Percentiles rank a stretch among this genome's conserved stretches.
These are phyloP conservation scores for Lipomyces chichibuensis DNA, from an alignment of 805 yeast species.

Conservation along the genomic window DNA sequence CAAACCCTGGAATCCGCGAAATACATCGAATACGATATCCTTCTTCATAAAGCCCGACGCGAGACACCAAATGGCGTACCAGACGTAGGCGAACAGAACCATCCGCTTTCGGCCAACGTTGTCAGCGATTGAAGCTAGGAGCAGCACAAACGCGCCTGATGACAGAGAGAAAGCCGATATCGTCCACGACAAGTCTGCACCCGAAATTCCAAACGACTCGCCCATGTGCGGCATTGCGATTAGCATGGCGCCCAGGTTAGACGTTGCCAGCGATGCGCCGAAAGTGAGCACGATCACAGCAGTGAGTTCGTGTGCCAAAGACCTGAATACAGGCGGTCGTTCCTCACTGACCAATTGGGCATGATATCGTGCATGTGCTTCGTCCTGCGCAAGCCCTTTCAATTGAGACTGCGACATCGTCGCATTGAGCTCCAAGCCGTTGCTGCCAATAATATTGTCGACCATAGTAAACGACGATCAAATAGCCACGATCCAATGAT, in stretches of 20 bases:
- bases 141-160: slow-evolving; percentile 49
- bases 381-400: neutral
- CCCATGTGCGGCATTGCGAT: slow-evolving; percentile 46
- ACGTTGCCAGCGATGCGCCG: slow-evolving; percentile 50
- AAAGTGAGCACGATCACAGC: slow-evolving; percentile 40
- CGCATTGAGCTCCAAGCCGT: neutral
- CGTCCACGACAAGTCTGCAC: slow-evolving; percentile 52
- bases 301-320: slow-evolving; percentile 42
- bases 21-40: slow-evolving; percentile 45
- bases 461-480: neutral
- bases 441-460: neutral
- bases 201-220: slow-evolving; percentile 44
- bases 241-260: slow-evolving; percentile 46
- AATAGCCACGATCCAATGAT: neutral
- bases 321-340: slow-evolving; percentile 47
- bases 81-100: slow-evolving; percentile 44
- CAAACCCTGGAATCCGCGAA: slow-evolving; percentile 52
- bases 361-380: neutral
- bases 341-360: slow-evolving; percentile 12
- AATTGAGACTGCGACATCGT: neutral
- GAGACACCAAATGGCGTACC: slow-evolving; percentile 44
- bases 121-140: slow-evolving; percentile 53
- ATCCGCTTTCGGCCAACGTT: slow-evolving; percentile 50
- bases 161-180: slow-evolving; percentile 49
- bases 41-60: slow-evolving; percentile 42